Evolutionary conservation across 78 protist species (phyloP).

Genomic region (Thecamonas trahens): DNA sequence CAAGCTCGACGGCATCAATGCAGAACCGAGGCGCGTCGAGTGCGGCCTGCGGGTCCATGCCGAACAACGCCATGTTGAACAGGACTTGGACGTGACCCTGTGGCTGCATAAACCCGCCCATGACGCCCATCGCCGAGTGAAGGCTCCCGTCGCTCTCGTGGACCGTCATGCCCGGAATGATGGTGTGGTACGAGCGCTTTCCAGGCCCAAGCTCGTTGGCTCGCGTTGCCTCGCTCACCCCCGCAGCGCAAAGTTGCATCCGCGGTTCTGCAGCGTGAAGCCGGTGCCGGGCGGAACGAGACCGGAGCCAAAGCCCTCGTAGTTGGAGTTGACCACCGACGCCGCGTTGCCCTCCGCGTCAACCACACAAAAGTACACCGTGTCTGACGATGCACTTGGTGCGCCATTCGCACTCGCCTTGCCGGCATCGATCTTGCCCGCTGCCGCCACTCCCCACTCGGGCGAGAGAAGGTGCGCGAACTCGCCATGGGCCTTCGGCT

Average conservation of each 20-base stretch:
- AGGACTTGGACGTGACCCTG: slow-evolving; percentile 81
- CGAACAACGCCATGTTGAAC: slow-evolving; percentile 37
- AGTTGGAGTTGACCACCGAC: slow-evolving; percentile 34
- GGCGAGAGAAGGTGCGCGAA: slow-evolving; percentile 36
- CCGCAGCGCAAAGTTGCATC: slow-evolving; percentile 37
- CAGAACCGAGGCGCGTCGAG: slow-evolving; percentile 64
- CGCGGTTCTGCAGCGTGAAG: slow-evolving; percentile 79
- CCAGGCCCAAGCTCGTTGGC: slow-evolving; percentile 52
- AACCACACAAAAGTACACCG: slow-evolving; percentile 56
- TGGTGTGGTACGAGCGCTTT: slow-evolving; percentile 88
- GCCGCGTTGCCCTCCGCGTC: slow-evolving; percentile 75
- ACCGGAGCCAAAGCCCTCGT: slow-evolving; percentile 61
- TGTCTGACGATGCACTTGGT: slow-evolving; percentile 23
- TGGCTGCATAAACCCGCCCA: slow-evolving; percentile 91
- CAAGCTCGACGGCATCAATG: background rate
- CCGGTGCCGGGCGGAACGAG: slow-evolving; percentile 74
- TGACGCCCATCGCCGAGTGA: slow-evolving; percentile 41
- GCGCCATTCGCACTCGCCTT: slow-evolving; percentile 28
- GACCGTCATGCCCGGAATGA: slow-evolving; percentile 69
- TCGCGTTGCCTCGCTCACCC: slow-evolving; percentile 15
- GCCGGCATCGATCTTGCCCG: background rate
- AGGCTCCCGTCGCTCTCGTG: slow-evolving; percentile 27
- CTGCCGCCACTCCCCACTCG: slow-evolving; percentile 18
- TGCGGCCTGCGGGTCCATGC: slow-evolving; percentile 75
- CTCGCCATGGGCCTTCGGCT: slow-evolving; percentile 40